Base-by-base conservation (phyloP, 2,329 filamentous ascomycete species). In the Fusarium sp. region DNA sequence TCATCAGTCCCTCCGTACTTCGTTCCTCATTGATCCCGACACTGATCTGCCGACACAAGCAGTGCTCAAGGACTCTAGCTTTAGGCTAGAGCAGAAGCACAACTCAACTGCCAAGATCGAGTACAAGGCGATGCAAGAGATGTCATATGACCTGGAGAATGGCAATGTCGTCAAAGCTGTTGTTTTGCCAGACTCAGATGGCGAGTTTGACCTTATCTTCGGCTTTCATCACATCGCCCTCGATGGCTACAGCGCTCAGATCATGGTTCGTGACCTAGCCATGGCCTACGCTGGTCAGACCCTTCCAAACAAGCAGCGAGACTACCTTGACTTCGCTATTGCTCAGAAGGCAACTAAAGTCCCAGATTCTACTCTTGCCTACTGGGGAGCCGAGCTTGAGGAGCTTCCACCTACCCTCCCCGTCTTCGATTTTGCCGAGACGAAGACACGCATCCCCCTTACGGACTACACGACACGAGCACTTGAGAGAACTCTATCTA, bases 371-470 rank as follows among this genome's bases (percentile, higher is more conserved):
- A 57, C 31, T 19, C 23, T 70, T 10, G 15, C 21, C 10, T 65
- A 59, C 46, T 70, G 68, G 68, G 60, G 60, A 27, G 31, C 38
- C 2, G 65, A 70, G 18, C 65, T 70, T 6, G 10, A 49, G 10
- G 41, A 61, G 10, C 16, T 33, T 6, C 65, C 68, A 12, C 25
- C 60, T 6, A 49, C 65, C 6, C 37, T 70, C 0, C 46, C 68
- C 2, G 10, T 70, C 10, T 45, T 70, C 10, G 56, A 63, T 27
- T 69, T 70, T 37, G 56, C 57, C 16, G 56, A 42, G 23, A 16
- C 37, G 1, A 62, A 65, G 39, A 52, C 58, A 41, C 60, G 65
- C 10, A 25, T 23, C 19, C 48, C 61, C 4, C 25, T 69, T 10
- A 61, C 46, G 21, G 37, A 46, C 27, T 69, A 60, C 25, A 62